These are phyloP conservation scores for Penicillium sp. DNA, from an alignment of 2,329 filamentous ascomycete genomes.

Conservation along the genomic window DNA sequence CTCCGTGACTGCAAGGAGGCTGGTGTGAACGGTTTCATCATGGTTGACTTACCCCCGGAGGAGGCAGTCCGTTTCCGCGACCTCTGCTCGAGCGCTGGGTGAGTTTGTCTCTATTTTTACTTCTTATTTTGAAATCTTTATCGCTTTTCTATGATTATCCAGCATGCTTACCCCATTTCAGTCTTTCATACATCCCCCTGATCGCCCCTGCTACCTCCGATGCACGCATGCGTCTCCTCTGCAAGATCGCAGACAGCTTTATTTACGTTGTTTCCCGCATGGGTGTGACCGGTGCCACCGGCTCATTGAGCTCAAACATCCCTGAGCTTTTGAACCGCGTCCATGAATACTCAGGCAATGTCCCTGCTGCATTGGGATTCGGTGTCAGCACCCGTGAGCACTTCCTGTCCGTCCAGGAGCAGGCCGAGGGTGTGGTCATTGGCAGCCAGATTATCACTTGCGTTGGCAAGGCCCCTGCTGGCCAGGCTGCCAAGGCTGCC, in stretches of 20 bases:
- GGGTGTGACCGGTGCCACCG: conserved; percentile 90
- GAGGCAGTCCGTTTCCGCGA: conserved; percentile 74
- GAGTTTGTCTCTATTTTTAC: conserved; percentile 8
- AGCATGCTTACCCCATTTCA: conserved; percentile 29
- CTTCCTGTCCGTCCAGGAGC: conserved; percentile 76
- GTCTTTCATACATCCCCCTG: conserved; percentile 91
- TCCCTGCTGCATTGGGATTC: conserved; percentile 89
- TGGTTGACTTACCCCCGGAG: conserved; percentile 92
- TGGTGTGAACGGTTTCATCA: conserved; percentile 92
- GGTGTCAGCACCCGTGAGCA: conserved; percentile 95
- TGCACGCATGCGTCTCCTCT: conserved; percentile 88
- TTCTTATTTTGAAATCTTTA: background rate
- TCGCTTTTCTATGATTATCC: background rate
- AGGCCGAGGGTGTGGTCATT: conserved; percentile 93
- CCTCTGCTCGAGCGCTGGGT: conserved; percentile 35
- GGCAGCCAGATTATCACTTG: conserved; percentile 91
- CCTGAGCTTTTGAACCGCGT: conserved; percentile 80
- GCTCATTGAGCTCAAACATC: conserved; percentile 75
- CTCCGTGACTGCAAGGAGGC: conserved; percentile 78
- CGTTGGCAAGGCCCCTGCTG: conserved; percentile 65
- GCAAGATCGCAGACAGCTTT: conserved; percentile 95
- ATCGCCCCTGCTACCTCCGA: conserved; percentile 94
- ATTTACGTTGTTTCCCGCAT: conserved; percentile 98
- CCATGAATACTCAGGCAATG: conserved; percentile 86
- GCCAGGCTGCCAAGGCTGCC: conserved; percentile 67